These are phyloP conservation scores for Gracilaria caudata DNA, from an alignment of 23 red algal genomes.

Conservation along the genomic window DNA sequence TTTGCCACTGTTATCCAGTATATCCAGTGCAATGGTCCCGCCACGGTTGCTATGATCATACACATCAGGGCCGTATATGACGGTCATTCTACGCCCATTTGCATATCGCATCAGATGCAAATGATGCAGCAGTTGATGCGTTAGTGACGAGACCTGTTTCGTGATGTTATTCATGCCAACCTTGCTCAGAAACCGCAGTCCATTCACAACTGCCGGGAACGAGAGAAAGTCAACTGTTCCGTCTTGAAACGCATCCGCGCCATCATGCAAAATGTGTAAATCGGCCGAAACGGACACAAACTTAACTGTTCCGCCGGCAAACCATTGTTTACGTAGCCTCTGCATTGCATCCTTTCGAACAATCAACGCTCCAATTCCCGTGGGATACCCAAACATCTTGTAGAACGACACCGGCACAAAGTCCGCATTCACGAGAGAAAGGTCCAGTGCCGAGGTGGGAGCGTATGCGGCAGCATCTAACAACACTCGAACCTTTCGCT, in stretches of 20 bases:
- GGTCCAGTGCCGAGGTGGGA: constrained; percentile 49
- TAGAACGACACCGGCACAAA: constrained; percentile 73
- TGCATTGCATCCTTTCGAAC: constrained; percentile 41
- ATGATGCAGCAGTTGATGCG: constrained; percentile 17
- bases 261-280: constrained; percentile 33
- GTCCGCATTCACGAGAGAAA: constrained; percentile 35
- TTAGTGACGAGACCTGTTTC: constrained; percentile 19
- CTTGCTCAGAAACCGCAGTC: constrained; percentile 27
- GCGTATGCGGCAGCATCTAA: constrained; percentile 60
- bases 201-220: constrained; percentile 48
- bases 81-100: constrained; percentile 21
- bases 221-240: constrained; percentile 59
- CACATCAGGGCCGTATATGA: constrained; percentile 30
- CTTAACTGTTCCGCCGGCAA: constrained; percentile 62
- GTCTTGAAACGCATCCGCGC: constrained; percentile 48
- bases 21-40: constrained; percentile 43
- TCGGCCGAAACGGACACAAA: constrained; percentile 38
- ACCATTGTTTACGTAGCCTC: constrained; percentile 39
- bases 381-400: constrained; percentile 83
- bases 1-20: constrained; percentile 13
- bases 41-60: constrained; percentile 1
- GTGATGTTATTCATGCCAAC: constrained; percentile 52
- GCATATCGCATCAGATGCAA: constrained; percentile 14
- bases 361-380: constrained; percentile 73
- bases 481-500: constrained; percentile 17